Base-by-base conservation (phyloP, 257 asterid genomes). In the Osmanthus fragrans region DNA sequence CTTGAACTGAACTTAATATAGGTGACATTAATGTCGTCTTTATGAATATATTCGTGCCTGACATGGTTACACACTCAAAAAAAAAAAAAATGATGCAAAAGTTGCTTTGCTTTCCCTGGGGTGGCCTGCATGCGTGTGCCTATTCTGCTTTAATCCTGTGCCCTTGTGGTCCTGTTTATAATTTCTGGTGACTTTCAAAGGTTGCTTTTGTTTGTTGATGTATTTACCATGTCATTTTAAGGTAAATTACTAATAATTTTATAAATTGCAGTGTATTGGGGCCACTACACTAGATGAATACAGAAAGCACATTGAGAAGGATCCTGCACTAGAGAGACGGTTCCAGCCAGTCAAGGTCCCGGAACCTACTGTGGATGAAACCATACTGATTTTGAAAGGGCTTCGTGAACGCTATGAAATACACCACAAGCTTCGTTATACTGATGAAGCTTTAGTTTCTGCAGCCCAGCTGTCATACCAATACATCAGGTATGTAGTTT, bases 301-400 rank as follows among this genome's bases (percentile, higher is more conserved):
- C 89, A 81, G 98, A 70, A 90, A 92, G 82, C 97, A 91, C 83
- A 90, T 95, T 15, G 99, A 95, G 83, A 95, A 95, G 86, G 99
- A 95, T 86, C 97, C 99, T 9, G 98, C 98, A 51, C 65, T 95
- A 32, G 97, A 95, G 82, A 89, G 99, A 80, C 85, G 99, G 81
- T 95, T 95, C 82, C 99, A 95, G 80, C 99, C 99, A 13, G 98
- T 95, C 39, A 93, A 84, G 89, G 98, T 95, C 65, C 99, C 99
- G 11, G 99, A 95, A 76, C 99, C 99, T 58, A 81, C 97, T 4
- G 98, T 93, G 68, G 99, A 95, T 75, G 99, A 95, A 78, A 87
- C 98, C 69, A 91, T 95, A 88, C 97, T 85, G 85, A 95, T 95
- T 84, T 82, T 95, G 79, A 91, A 82, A 86, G 99, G 99, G 42